These are phyloP conservation scores for Pythium phragmitis DNA, from an alignment of 352 stramenopile species.

Conservation along the genomic window DNA sequence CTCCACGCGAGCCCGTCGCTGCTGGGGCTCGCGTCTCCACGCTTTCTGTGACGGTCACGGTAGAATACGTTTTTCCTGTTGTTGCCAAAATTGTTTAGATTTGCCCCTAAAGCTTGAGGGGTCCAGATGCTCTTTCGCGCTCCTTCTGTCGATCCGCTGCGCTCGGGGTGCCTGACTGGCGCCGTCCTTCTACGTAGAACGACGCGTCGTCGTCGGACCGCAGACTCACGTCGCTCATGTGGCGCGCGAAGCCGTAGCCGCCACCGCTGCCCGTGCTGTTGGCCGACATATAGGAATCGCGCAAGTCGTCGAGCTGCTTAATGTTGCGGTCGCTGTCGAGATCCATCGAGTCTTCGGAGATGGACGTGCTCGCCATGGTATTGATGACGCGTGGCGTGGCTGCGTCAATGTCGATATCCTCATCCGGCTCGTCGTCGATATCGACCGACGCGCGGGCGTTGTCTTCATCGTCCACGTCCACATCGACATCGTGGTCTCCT, in stretches of 20 bases:
- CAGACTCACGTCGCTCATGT: constrained; percentile 38
- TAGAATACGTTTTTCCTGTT: neutral
- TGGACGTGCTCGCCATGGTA: constrained; percentile 1
- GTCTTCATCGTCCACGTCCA: constrained; percentile 29
- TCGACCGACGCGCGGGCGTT: constrained; percentile 10
- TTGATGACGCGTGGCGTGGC: constrained; percentile 19
- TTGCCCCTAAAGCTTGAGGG: constrained; percentile 23
- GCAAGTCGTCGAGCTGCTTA: constrained; percentile 28
- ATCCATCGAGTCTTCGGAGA: constrained; percentile 4
- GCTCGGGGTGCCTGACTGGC: constrained; percentile 8
- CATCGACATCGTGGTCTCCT: constrained; percentile 29
- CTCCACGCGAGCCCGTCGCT: constrained; percentile 59
- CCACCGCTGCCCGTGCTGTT: neutral
- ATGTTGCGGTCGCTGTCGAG: constrained; percentile 25
- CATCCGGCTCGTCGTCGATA: constrained; percentile 31
- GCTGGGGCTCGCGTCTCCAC: constrained; percentile 63
- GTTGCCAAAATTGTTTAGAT: neutral
- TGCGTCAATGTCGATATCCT: constrained; percentile 28
- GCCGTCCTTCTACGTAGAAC: constrained; percentile 51
- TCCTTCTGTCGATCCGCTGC: constrained; percentile 15
- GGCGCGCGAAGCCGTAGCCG: constrained; percentile 8
- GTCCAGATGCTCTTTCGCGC: constrained; percentile 18
- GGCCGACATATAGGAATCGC: constrained; percentile 53
- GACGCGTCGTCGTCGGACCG: constrained; percentile 59
- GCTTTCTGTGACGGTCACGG: constrained; percentile 36